These are phyloP conservation scores for Gynandropsis gynandra DNA, from an alignment of 345 rosid genomes.

Conservation along the genomic window DNA sequence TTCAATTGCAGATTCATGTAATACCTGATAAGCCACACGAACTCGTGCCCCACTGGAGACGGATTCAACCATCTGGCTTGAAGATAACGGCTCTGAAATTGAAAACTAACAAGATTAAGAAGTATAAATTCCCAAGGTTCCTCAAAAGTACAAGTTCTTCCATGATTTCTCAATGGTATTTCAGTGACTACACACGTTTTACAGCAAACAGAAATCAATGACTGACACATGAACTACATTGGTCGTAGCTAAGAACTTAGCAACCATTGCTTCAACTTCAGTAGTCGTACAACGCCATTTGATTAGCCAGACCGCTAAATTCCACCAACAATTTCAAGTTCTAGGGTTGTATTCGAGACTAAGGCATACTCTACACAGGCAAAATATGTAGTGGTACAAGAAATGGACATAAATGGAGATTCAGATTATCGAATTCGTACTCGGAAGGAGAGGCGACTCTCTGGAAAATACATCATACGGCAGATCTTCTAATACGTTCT, in stretches of 20 bases:
- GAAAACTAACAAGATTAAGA: not conserved
- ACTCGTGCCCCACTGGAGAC: slow-evolving; percentile 58
- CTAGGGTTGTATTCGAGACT: not conserved
- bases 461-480: slow-evolving; percentile 18
- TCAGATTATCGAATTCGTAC: slow-evolving; percentile 30
- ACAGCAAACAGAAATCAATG: not conserved
- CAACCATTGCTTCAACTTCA: too few relatives aligned
- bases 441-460: slow-evolving; percentile 52
- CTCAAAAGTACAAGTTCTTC: not conserved
- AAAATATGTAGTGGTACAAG: too few relatives aligned
- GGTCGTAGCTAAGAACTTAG: slow-evolving; percentile 1
- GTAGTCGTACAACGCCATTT: too few relatives aligned
- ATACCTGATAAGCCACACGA: slow-evolving; percentile 96
- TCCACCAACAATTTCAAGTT: not conserved
- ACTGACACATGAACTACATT: not conserved
- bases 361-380: not conserved
- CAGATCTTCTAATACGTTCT: slow-evolving; percentile 28
- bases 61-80: slow-evolving; percentile 37
- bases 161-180: not conserved
- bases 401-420: not conserved
- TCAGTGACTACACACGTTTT: not conserved
- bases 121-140: not conserved
- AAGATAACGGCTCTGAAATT: slow-evolving; percentile 68
- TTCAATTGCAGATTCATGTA: slow-evolving; percentile 1
- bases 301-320: not conserved